Percentiles rank a stretch among this genome's conserved stretches.
These are phyloP conservation scores for Trametes maxima DNA, from an alignment of 768 basidiomycete genomes.

Conservation along the genomic window DNA sequence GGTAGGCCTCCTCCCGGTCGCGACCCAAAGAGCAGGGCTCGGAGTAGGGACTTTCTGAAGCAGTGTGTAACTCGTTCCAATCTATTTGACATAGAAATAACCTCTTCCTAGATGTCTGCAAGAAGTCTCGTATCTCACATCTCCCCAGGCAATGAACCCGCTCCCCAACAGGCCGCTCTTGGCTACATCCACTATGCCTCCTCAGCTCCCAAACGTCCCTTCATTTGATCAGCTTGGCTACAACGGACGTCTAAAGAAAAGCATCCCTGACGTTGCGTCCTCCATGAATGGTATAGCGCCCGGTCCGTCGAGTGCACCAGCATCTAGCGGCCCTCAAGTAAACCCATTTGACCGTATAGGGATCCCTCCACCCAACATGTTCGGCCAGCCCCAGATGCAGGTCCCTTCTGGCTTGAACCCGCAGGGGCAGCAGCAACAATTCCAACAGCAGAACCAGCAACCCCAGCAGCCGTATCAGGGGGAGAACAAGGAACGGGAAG, in stretches of 20 bases:
- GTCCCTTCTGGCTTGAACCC: conserved; percentile 20
- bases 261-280: conserved; percentile 67
- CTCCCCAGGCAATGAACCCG: conserved; percentile 96
- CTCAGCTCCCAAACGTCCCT: conserved; percentile 70
- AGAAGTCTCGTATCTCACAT: conserved; percentile 97
- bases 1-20: conserved; percentile 79
- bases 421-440: conserved; percentile 33
- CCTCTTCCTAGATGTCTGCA: conserved; percentile 75
- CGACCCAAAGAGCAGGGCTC: conserved; percentile 94
- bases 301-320: conserved; percentile 52
- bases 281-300: conserved; percentile 66
- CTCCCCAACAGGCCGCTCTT: conserved; percentile 83
- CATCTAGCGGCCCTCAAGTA: conserved; percentile 44
- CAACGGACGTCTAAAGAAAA: conserved; percentile 81
- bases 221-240: conserved; percentile 74
- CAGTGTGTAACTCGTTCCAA: conserved; percentile 58
- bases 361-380: conserved; percentile 42
- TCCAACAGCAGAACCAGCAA: conserved; percentile 34
- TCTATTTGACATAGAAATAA: conserved; percentile 4
- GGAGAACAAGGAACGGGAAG: conserved; percentile 50
- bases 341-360: conserved; percentile 56
- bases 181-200: conserved; percentile 63
- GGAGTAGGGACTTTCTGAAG: conserved; percentile 95
- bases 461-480: conserved; percentile 35
- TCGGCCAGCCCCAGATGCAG: conserved; percentile 43